Conservation (phyloP, 2,329 filamentous ascomycete species). For the Botryotinia narcissicola region DNA sequence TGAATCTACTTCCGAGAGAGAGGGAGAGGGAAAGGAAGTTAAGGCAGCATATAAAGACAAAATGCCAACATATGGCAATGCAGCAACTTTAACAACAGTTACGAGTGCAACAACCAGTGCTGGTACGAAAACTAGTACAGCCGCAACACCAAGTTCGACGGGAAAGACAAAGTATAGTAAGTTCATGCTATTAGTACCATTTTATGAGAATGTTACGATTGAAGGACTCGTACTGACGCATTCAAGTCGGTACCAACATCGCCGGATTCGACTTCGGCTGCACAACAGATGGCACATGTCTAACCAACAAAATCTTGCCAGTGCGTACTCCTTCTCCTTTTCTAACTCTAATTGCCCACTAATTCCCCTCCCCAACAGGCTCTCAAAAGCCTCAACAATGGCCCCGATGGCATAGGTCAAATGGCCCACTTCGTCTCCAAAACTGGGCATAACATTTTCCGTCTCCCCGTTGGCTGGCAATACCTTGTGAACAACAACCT, state of each 20-base stretch:
- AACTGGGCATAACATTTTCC: conserved; percentile 47
- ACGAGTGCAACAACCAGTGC: conserved; percentile 8
- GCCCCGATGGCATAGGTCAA: conserved; percentile 37
- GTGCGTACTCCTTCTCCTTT: background rate
- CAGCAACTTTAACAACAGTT: conserved; percentile 8
- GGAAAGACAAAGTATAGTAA: conserved; percentile 30
- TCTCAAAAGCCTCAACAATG: conserved; percentile 31
- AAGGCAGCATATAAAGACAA: background rate
- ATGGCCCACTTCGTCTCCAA: conserved; percentile 42
- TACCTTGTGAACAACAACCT: conserved; percentile 54
- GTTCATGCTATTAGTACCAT: background rate
- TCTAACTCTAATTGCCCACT: background rate
- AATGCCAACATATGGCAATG: background rate
- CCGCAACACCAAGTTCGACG: conserved; percentile 5
- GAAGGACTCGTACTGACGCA: background rate
- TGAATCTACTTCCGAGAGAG: background rate
- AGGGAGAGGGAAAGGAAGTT: background rate
- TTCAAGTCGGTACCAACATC: conserved; percentile 33
- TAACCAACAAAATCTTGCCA: conserved; percentile 35
- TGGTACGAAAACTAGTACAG: background rate
- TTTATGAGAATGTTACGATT: background rate
- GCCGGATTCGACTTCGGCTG: conserved; percentile 50
- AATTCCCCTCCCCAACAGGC: conserved; percentile 27
- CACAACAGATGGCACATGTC: conserved; percentile 42
- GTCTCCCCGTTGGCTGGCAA: conserved; percentile 59